Base-by-base conservation (phyloP, 2,329 filamentous ascomycete species). In the Arthrobotrys iridis region DNA sequence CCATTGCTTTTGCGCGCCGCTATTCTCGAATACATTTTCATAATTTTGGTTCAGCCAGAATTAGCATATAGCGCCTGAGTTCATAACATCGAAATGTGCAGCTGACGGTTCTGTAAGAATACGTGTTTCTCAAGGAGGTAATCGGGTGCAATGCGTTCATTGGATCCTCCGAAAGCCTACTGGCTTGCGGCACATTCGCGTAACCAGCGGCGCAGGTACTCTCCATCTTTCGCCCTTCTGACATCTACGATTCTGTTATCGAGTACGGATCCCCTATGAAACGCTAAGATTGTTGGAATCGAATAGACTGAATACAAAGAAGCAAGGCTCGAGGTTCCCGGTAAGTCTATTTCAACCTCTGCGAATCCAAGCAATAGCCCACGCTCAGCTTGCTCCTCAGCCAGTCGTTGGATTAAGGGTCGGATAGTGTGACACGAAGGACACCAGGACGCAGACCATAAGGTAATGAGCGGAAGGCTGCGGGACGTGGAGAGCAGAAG, bases 401-500 rank as follows among this genome's bases (percentile, higher is more conserved):
- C 55, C 5, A 59, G 8, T 2, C n/a, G 8, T 22, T 43, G 55
- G n/a, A 59, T n/a, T 13, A 59, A 35, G 22, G 55, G 37, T 4
- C 55, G 35, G 18, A 55, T 35, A 3, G 50, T 18, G 50, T 37
- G 50, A 35, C 55, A 59, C 18, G 55, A 59, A 11, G 55, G 20
- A 20, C 37, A 59, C 55, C 55, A 59, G 26, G 37, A 59, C 30
- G 55, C 35, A 20, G 55, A 59, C 55, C 55, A 59, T n/a, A 59
- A 11, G 3, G 35, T 59, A 13, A 59, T 43, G 55, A 59, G 55
- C 22, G 55, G 55, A 55, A 43, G 55, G 28, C 35, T 20, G 11
- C 55, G 55, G 33, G 55, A 59, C 7, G 35, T 59, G 10, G 55
- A 59, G n/a, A 59, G 35, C 35, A 43, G 8, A 28, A 59, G 37